Evolutionary conservation across 306 rosid genomes (phyloP).

Genomic region (Dalbergia oliveri): DNA sequence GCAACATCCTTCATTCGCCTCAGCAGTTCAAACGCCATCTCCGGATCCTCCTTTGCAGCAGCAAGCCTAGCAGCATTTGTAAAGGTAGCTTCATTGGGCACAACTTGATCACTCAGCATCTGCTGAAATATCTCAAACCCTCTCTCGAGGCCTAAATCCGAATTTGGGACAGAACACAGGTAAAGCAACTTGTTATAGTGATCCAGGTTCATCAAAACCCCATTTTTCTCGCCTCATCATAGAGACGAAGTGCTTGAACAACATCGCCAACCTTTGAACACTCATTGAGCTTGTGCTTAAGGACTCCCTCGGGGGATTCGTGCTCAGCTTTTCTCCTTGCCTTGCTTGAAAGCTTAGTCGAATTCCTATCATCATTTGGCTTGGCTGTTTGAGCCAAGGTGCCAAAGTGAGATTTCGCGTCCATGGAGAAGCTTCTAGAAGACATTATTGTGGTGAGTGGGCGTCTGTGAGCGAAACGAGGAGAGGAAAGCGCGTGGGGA

Average conservation of each 20-base stretch:
- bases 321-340: slow-evolving; percentile 54
- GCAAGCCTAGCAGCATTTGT: slow-evolving; percentile 89
- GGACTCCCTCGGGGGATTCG: slow-evolving; percentile 66
- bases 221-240: slow-evolving; percentile 69
- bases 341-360: slow-evolving; percentile 45
- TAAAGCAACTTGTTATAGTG: slow-evolving; percentile 77
- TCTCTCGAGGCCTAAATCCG: slow-evolving; percentile 53
- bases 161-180: slow-evolving; percentile 62
- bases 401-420: slow-evolving; percentile 40
- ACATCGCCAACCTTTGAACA: slow-evolving; percentile 69
- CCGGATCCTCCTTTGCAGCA: slow-evolving; percentile 74
- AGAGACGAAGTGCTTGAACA: slow-evolving; percentile 71
- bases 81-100: slow-evolving; percentile 81
- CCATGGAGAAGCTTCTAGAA: slow-evolving; percentile 14
- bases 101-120: slow-evolving; percentile 66
- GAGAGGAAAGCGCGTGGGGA: slow-evolving; percentile 49
- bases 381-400: slow-evolving; percentile 47
- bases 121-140: slow-evolving; percentile 86
- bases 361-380: slow-evolving; percentile 16
- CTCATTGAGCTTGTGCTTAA: slow-evolving; percentile 53
- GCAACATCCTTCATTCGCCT: slow-evolving; percentile 72
- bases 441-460: neutral
- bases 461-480: slow-evolving; percentile 3
- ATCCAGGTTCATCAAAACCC: slow-evolving; percentile 53
- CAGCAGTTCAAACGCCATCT: slow-evolving; percentile 85